Base-by-base conservation (phyloP, 257 asterid species). In the Solanum chilense region DNA sequence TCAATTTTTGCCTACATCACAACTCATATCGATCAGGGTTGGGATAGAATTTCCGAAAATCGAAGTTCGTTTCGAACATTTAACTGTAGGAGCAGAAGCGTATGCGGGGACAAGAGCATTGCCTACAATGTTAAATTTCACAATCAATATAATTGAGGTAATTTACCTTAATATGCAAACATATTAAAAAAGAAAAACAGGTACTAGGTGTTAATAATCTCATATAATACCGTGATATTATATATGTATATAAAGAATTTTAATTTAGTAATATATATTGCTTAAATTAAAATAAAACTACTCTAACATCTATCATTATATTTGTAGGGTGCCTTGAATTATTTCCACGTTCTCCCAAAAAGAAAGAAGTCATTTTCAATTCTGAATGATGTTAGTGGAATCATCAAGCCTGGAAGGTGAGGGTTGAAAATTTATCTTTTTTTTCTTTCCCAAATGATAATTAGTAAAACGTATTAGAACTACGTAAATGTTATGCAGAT, bases 331-430 rank as follows among this genome's bases (percentile, higher is more conserved):
- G 25, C 27, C 45, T 71, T 71, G 45, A 71, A 7, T 74, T 94
- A 89, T 35, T 91, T 94, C 35, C 92, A 89, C 25, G 29, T 93
- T 20, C 89, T 91, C 33, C 90, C 92, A 1, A 93, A 91, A 58
- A 87, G 91, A 41, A 94, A 92, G 87, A 94, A 90, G 86, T 92
- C 92, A 0, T 87, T 94, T 27, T 87, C 96, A 1, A 94, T 94
- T 23, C 91, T 94, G 10, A 92, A 91, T 27, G 93, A 92, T 90
- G 94, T 92, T 2, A 93, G 95, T 87, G 98, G 98, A 13, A 86
- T 91, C 83, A 91, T 94, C 90, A 93, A 92, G 87, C 97, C 98
- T 7, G 82, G 94, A 87, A 91, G 95, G 88, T 88, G 78, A 71
- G 27, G 16, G 13, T 70, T 69, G 42, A 71, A 0, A 70, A 31